Conservation (phyloP, 495 filamentous ascomycete genomes). For the Penicillium antarcticum region DNA sequence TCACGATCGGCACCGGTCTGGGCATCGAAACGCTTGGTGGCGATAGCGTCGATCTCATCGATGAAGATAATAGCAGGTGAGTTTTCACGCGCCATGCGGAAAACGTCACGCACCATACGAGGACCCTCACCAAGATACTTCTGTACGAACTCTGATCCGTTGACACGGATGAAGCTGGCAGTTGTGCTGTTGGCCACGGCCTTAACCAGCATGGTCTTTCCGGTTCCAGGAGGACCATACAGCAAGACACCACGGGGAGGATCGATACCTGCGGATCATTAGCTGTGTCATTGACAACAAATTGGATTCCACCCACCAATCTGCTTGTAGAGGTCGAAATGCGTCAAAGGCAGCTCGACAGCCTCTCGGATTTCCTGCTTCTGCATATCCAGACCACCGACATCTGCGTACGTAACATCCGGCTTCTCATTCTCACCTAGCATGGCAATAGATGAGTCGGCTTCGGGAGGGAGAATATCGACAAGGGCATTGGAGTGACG, state of each 20-base stretch:
- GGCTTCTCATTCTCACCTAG: conserved; percentile 94
- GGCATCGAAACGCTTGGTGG: conserved; percentile 97
- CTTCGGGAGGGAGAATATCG: conserved; percentile 95
- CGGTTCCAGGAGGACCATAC: conserved; percentile 94
- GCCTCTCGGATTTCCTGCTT: conserved; percentile 99
- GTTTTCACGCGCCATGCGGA: conserved; percentile 98
- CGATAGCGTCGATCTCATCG: conserved; percentile 98
- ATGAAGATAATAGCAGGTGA: conserved; percentile 99
- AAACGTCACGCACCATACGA: conserved; percentile 98
- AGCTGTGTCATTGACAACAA: conserved; percentile 10
- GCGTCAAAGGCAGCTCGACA: conserved; percentile 91
- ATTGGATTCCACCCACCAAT: conserved; percentile 54
- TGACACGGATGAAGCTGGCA: conserved; percentile 96
- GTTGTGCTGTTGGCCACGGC: conserved; percentile 98
- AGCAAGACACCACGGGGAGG: conserved; percentile 93
- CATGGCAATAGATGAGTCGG: conserved; percentile 98
- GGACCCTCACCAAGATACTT: conserved; percentile 98
- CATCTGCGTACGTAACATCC: conserved; percentile 96
- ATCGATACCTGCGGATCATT: conserved; percentile 69
- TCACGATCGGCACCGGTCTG: conserved; percentile 97
- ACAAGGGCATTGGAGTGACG: conserved; percentile 98
- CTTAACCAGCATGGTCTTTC: conserved; percentile 99
- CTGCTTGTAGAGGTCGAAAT: conserved; percentile 97
- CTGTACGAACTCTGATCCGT: conserved; percentile 97
- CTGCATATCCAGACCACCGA: conserved; percentile 98